Conservation (phyloP, 176 grass and related monocot species). For the Zea mays region Zm-B73-REFERENCE-NAM-5.0 NC_050104.1:144399501-144400000, state of each 20-base stretch:
- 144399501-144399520: slow-evolving; percentile 14
- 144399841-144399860: not conserved
- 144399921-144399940: not conserved
- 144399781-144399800: not conserved
- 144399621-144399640: no score
- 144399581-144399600: not conserved
- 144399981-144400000: slow-evolving; percentile 12
- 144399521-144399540: not conserved
- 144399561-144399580: not conserved
- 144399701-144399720: no score
- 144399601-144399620: not conserved
- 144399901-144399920: not conserved
- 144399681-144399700: no score
- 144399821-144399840: not conserved
- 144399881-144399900: not conserved
- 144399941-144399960: not conserved
- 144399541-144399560: not conserved
- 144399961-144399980: not conserved
- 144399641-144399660: no score
- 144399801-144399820: not conserved
- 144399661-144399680: no score
- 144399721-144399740: no score
- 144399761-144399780: not conserved
- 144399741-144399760: no score
- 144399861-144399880: not conserved